Conservation (phyloP, 805 yeast genomes). For the Candida sakaeoensis region DNA sequence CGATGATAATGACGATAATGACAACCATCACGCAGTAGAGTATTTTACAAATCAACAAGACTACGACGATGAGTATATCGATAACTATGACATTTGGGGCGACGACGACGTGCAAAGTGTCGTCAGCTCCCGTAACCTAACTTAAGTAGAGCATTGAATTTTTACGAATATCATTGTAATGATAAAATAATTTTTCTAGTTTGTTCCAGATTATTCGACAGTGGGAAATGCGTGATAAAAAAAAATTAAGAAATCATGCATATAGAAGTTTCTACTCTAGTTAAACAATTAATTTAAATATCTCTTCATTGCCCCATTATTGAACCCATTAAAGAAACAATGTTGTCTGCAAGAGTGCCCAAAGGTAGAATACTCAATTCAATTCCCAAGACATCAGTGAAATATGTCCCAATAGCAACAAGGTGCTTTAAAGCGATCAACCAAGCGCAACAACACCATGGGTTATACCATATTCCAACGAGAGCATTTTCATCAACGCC, state of each 20-base stretch:
- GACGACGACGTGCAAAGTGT: slow-evolving; percentile 11
- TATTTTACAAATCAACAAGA: slow-evolving; percentile 8
- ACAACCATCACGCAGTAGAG: not conserved
- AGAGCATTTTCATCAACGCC: slow-evolving; percentile 19
- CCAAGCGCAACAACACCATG: too few relatives aligned
- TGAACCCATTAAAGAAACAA: not conserved
- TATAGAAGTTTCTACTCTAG: not conserved
- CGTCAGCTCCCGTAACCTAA: not conserved
- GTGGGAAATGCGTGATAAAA: not conserved
- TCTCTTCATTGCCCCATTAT: not conserved
- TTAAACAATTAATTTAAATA: not conserved
- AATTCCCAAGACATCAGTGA: slow-evolving; percentile 2
- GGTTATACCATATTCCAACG: not conserved
- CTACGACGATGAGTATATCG: slow-evolving; percentile 25
- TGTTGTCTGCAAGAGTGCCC: slow-evolving; percentile 5
- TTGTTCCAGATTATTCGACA: not conserved
- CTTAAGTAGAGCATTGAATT: too few relatives aligned
- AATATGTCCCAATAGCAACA: slow-evolving; percentile 1
- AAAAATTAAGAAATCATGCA: not conserved
- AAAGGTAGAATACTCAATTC: not conserved
- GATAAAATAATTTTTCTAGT: not conserved
- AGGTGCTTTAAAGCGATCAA: not conserved
- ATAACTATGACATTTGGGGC: slow-evolving; percentile 22
- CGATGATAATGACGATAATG: not conserved
- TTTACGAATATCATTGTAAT: too few relatives aligned